A percentile compares a stretch with the other conserved stretches of the same genome.
These are phyloP conservation scores for Garcia nutans DNA, from an alignment of 345 rosid genomes.

Conservation along the genomic window DNA sequence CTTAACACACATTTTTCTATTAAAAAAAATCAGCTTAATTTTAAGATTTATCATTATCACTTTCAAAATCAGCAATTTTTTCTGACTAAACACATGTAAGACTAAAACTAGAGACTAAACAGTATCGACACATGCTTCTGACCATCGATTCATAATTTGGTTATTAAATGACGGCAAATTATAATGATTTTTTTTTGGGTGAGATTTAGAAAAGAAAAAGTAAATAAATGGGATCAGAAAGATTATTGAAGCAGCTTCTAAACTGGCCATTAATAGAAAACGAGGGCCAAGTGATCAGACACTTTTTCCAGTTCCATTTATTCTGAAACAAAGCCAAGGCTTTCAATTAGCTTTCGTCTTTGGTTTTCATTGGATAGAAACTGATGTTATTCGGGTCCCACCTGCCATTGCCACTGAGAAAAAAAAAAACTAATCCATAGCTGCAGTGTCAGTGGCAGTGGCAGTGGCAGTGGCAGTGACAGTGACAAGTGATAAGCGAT, in stretches of 20 bases:
- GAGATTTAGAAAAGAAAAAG: no score
- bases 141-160: no score
- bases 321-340: conserved; percentile 8
- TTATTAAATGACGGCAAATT: no score
- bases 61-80: no score
- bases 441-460: not conserved
- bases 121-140: no score
- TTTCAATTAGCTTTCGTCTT: not conserved
- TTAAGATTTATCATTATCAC: not conserved
- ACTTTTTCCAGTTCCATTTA: conserved; percentile 6
- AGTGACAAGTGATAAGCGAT: no score
- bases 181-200: not conserved
- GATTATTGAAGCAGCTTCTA: not conserved
- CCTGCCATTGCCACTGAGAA: not conserved
- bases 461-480: not conserved
- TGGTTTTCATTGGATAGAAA: conserved; percentile 12
- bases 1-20: not conserved
- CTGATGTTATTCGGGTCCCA: conserved; percentile 1
- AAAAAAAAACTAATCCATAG: not conserved
- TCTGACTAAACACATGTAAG: no score
- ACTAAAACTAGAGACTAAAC: no score
- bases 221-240: no score
- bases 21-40: not conserved
- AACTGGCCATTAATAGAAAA: not conserved
- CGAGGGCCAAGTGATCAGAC: not conserved